phyloP scores from a whole-genome alignment of 129 eudicot species.

The Dittrichia graveolens region DNA sequence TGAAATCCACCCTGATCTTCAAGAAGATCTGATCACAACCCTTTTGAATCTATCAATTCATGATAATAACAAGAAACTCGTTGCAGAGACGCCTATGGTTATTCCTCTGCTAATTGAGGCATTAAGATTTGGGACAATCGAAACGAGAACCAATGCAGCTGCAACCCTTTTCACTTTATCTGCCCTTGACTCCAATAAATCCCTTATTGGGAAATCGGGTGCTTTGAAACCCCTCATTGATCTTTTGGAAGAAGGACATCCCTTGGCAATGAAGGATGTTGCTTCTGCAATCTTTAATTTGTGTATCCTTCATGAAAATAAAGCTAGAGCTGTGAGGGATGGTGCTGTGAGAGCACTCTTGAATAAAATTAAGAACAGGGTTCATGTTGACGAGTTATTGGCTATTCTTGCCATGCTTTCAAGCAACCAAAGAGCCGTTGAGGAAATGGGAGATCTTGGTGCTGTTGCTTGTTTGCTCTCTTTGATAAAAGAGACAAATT shows the following conservation, averaged over 20 bases:
- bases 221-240: constrained; percentile 77
- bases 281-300: constrained; percentile 90
- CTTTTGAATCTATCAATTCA: constrained; percentile 83
- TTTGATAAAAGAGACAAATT: constrained; percentile 65
- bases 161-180: constrained; percentile 93
- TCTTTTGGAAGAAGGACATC: constrained; percentile 80
- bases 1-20: constrained; percentile 68
- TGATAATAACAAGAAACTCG: constrained; percentile 87
- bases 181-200: constrained; percentile 86
- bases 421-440: constrained; percentile 71
- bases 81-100: constrained; percentile 87
- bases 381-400: constrained; percentile 71
- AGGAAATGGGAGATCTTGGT: constrained; percentile 82
- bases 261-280: constrained; percentile 81
- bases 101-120: constrained; percentile 72
- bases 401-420: constrained; percentile 95
- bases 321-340: constrained; percentile 79
- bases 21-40: constrained; percentile 87
- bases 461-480: constrained; percentile 72
- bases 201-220: constrained; percentile 75
- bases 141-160: constrained; percentile 81
- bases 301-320: constrained; percentile 82
- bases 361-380: constrained; percentile 56
- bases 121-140: constrained; percentile 66
- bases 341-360: constrained; percentile 77